These are phyloP conservation scores for Acanthamoeba lenticulata DNA, from an alignment of 208 protist genomes.

Conservation along the genomic window DNA sequence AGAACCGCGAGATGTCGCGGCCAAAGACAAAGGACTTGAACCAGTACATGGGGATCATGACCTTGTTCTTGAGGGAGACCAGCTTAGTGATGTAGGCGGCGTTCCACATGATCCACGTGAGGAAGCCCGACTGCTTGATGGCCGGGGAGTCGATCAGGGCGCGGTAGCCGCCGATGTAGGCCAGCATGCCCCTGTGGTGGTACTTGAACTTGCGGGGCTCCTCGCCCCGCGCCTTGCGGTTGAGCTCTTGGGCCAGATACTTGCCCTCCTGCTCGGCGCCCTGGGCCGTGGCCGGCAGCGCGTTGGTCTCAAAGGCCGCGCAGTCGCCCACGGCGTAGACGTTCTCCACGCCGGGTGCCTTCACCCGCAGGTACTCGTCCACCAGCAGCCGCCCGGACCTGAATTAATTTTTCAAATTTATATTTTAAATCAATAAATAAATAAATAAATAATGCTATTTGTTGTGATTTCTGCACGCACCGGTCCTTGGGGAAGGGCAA, in stretches of 20 bases:
- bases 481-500: background rate
- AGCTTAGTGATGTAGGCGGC: constrained; percentile 50
- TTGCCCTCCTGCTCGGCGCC: constrained; percentile 65
- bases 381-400: constrained; percentile 64
- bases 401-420: constrained; percentile 63
- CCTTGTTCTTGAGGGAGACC: background rate
- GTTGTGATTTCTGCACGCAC: too few species aligned
- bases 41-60: constrained; percentile 61
- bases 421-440: too few species aligned
- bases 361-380: constrained; percentile 72
- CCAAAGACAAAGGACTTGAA: constrained; percentile 61
- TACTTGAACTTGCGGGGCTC: constrained; percentile 4
- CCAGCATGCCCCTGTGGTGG: background rate
- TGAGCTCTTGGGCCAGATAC: constrained; percentile 44
- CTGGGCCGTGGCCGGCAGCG: constrained; percentile 65
- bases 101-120: constrained; percentile 25
- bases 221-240: background rate
- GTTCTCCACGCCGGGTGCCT: background rate
- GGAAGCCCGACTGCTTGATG: constrained; percentile 7
- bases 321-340: constrained; percentile 71
- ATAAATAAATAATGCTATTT: too few species aligned
- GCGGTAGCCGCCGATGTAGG: background rate
- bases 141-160: background rate
- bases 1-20: constrained; percentile 58
- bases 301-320: constrained; percentile 3